A percentile compares a stretch with the other conserved stretches of the same genome.
Evolutionary conservation across 495 filamentous ascomycete species (phyloP).

Genomic region (Tuber magnatum): DNA sequence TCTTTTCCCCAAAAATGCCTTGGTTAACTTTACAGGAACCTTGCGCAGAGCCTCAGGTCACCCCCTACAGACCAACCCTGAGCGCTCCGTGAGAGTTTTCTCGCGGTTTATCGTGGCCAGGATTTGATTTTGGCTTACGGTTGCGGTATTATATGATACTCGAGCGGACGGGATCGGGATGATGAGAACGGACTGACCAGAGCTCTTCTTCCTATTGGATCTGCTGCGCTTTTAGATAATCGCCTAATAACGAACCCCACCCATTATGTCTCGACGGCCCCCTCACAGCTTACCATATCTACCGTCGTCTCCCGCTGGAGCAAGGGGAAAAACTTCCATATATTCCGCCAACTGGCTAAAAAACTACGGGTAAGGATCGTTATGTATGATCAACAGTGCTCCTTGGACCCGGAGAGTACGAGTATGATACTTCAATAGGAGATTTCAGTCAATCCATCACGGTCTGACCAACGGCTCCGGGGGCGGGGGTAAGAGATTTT

Average conservation of each 20-base stretch:
- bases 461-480: not conserved
- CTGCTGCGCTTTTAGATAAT: not conserved
- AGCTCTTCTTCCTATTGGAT: not conserved
- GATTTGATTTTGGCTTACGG: too few species aligned
- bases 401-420: too few species aligned
- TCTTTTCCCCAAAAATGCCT: not conserved
- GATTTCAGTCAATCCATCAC: not conserved
- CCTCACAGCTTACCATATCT: not conserved
- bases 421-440: not conserved
- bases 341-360: not conserved
- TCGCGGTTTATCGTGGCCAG: not conserved
- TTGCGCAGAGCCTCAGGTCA: not conserved
- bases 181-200: not conserved
- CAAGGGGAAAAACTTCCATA: not conserved
- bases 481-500: not conserved
- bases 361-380: not conserved
- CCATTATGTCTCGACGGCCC: not conserved
- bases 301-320: not conserved
- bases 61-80: too few species aligned
- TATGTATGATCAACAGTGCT: too few species aligned
- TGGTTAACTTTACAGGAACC: not conserved
- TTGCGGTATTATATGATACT: too few species aligned
- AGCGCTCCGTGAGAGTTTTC: not conserved
- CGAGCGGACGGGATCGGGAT: not conserved
- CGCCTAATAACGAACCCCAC: not conserved